phyloP scores from a whole-genome alignment of 2,329 filamentous ascomycete genomes.

The Chalaropsis thielavioides region DNA sequence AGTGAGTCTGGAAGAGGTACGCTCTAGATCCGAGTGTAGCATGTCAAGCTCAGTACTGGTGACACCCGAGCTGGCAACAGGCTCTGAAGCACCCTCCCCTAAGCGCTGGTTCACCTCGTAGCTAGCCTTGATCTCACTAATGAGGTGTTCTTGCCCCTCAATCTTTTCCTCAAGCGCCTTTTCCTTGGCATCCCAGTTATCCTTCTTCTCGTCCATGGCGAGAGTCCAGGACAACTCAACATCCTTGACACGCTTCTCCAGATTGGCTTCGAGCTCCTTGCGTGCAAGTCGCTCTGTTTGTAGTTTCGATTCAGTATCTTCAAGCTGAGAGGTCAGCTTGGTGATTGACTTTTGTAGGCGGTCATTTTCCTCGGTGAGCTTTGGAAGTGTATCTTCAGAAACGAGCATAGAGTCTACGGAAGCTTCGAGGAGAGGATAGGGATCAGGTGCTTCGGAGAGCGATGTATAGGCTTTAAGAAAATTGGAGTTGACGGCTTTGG shows the following conservation, averaged over 20 bases:
- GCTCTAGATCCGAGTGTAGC: constrained; percentile 78
- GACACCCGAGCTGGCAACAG: constrained; percentile 48
- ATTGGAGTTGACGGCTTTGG: constrained; percentile 81
- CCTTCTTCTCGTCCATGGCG: constrained; percentile 81
- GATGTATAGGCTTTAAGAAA: constrained; percentile 89
- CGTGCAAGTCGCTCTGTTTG: constrained; percentile 61
- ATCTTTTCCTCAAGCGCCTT: constrained; percentile 82
- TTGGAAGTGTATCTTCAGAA: constrained; percentile 83
- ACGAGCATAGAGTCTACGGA: constrained; percentile 77
- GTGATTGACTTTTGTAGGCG: constrained; percentile 68
- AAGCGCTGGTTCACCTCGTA: constrained; percentile 92
- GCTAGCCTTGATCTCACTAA: constrained; percentile 91
- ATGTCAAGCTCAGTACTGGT: constrained; percentile 87
- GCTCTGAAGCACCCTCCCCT: constrained; percentile 46
- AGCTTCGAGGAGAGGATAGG: constrained; percentile 88
- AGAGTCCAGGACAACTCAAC: constrained; percentile 82
- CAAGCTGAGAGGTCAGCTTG: constrained; percentile 63
- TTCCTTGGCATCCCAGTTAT: constrained; percentile 94
- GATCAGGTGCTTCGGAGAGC: constrained; percentile 88
- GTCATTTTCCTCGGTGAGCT: constrained; percentile 74
- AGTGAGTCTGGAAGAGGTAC: constrained; percentile 70
- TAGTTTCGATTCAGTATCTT: constrained; percentile 67
- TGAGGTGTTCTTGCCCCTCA: constrained; percentile 78
- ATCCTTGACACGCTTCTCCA: constrained; percentile 73
- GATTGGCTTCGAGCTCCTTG: constrained; percentile 58